Evolutionary conservation across 352 stramenopile species (phyloP), one percentile per base, ranked within the genome.

Genomic region (Phytophthora melonis): DNA sequence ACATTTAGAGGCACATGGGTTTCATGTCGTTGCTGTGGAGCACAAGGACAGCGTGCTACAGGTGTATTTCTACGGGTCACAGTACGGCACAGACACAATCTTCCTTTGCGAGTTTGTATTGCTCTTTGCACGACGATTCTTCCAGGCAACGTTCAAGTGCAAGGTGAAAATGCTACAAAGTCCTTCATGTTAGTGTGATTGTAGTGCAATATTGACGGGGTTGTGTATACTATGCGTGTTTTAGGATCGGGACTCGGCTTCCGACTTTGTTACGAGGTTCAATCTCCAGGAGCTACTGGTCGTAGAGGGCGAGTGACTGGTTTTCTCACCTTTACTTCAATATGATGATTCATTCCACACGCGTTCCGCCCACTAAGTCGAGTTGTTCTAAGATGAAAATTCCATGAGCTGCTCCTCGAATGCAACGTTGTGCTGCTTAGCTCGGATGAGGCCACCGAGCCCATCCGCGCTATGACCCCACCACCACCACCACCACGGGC

Each of bases 61-160:
- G 47, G 65, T 90, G 36, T 90, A 92, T 68, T 93, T 95, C 32
- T 93, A 90, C 70, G 84, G 73, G 9, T 76, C 72, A 9, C 83
- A 91, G 60, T 68, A 82, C 64, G 81, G 76, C 30, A 79, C 67
- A 7, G 78, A 86, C 72, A 65, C 74, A 0, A 59, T 84, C 58
- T 94, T 94, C 56, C 67, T 93, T 18, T 88, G 84, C 56, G 88
- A 95, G 72, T 95, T 95, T 53, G 83, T 95, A 27, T 72, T 95
- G 49, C 80, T 95, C 21, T 91, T 81, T 61, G 72, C 83, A 32
- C 77, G 88, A 3, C 78, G 79, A n/a, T 95, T 93, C 71, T 95
- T 95, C 76, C 86, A 93, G 58, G 84, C 86, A 21, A 93, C 86
- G 1, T 95, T 95, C 75, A 95, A 95, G 55, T 93, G 86, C 84